phyloP scores from a whole-genome alignment of 305 asterid species.

The Solanum hybrid region DNA sequence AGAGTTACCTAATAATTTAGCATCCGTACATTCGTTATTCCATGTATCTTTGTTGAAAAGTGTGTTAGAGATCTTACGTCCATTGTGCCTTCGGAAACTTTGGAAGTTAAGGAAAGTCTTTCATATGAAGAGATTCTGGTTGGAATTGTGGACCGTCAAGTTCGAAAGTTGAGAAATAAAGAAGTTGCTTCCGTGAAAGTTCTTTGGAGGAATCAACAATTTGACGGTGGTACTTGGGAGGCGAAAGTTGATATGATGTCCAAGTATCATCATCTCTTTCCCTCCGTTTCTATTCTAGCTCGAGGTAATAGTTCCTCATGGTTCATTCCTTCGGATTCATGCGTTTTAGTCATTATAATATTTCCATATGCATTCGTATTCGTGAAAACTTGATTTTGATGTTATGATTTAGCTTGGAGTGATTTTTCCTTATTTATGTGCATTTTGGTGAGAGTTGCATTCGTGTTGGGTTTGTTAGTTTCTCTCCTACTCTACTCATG shows the following conservation, averaged over 20 bases:
- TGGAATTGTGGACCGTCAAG: not conserved
- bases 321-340: not conserved
- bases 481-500: not conserved
- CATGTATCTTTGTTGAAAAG: not conserved
- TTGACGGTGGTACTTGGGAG: not conserved
- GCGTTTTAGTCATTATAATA: not conserved
- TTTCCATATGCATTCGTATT: not conserved
- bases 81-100: too few species aligned
- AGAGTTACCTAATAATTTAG: not conserved
- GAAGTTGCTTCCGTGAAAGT: not conserved
- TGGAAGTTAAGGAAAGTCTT: not conserved
- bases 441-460: not conserved
- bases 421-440: not conserved
- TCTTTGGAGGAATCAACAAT: not conserved
- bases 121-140: not conserved
- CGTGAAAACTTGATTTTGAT: too few species aligned
- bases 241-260: not conserved
- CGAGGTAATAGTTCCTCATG: not conserved
- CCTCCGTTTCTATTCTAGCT: not conserved
- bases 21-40: too few species aligned
- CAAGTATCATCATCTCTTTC: not conserved
- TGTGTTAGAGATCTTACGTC: too few species aligned
- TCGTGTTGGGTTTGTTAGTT: not conserved
- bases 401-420: not conserved
- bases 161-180: not conserved